Evolutionary conservation across 257 asterid genomes (phyloP), one percentile per base, ranked within the genome.

Genomic region (Solanum lignicaule): DNA sequence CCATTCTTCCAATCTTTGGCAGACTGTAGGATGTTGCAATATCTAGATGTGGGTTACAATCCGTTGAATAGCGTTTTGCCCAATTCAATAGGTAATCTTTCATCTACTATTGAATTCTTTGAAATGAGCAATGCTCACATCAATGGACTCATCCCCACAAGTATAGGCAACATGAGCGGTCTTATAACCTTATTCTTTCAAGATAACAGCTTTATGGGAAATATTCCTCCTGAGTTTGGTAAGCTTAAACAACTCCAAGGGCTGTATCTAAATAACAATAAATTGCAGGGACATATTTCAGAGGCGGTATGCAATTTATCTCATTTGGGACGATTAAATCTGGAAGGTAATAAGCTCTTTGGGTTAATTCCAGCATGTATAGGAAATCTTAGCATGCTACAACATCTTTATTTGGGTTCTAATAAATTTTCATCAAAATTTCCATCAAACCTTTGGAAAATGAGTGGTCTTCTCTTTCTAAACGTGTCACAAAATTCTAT

Each of bases 131-230:
- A 68, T 41, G 87, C 86, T 18, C 84, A 46, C 25, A 81, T 92
- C 65, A 84, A 21, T 20, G 92, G 94, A 0, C 52, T 21, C 16
- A 90, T 92, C 12, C 93, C 93, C 2, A 82, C 66, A 39, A 88
- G 91, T 65, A 83, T 89, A 27, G 92, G 93, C 31, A 92, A 92
- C 89, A 83, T 92, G 87, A 90, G 88, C 36, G 87, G 90, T 87
- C 83, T 92, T 83, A 75, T 23, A 39, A 0, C 84, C 16, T 83
- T 92, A 55, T 1, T 2, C 20, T 83, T 92, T 31, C 11, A 66
- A 46, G 88, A 85, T 3, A 89, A 92, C 89, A 87, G 55, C 46
- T 87, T 92, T 29, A 79, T 29, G 5, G 91, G 93, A 78, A 84
- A 13, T 38, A 90, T 90, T 46, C 92, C 91, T 41, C 10, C 38